phyloP scores from a whole-genome alignment of 768 basidiomycete genomes.

The Mycena epipterygia region DNA sequence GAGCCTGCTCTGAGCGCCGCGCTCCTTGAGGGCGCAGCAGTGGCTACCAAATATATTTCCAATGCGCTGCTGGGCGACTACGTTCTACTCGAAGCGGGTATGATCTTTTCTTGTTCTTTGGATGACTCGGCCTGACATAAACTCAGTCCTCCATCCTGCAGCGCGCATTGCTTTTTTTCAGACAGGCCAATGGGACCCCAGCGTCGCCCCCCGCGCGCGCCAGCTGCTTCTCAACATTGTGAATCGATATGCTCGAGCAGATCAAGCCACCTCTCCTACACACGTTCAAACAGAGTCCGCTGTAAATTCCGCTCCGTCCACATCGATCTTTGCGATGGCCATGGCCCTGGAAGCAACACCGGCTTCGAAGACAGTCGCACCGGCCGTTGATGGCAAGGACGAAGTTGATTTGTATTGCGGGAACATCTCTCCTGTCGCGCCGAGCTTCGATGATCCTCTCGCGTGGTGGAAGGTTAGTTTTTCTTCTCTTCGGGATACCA shows the following conservation, averaged over 20 bases:
- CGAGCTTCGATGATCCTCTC: slow-evolving; percentile 14
- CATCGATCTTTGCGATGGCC: neutral
- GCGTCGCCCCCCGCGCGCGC: neutral
- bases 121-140: too few species aligned
- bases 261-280: neutral
- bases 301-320: neutral
- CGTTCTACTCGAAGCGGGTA: slow-evolving; percentile 30
- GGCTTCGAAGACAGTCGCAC: too few species aligned
- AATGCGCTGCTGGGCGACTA: slow-evolving; percentile 32
- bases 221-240: neutral
- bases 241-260: neutral
- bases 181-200: neutral
- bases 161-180: neutral
- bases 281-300: neutral
- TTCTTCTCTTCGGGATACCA: neutral
- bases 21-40: slow-evolving; percentile 10
- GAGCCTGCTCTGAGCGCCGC: neutral
- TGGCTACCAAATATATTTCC: slow-evolving; percentile 26
- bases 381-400: neutral
- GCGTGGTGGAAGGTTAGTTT: slow-evolving; percentile 22
- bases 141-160: slow-evolving; percentile 18
- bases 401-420: slow-evolving; percentile 20
- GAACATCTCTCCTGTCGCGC: slow-evolving; percentile 14
- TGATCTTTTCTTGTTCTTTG: neutral
- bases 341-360: neutral